Conservation (phyloP, 768 basidiomycete species). For the Hydnomerulius pinastri region DNA sequence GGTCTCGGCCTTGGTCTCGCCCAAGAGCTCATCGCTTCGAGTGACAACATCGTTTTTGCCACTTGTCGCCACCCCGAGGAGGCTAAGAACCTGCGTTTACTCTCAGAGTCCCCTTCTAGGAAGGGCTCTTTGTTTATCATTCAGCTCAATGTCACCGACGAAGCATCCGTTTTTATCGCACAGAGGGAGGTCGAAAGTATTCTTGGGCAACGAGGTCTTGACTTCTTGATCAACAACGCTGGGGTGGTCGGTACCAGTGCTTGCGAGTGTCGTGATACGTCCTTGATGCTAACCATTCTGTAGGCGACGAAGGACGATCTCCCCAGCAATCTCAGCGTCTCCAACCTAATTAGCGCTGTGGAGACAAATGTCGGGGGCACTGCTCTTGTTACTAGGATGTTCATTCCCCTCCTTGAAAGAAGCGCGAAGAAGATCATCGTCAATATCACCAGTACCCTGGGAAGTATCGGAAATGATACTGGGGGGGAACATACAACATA, state of each 20-base stretch:
- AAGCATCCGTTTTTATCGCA: slow-evolving; percentile 24
- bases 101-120: slow-evolving; percentile 8
- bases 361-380: slow-evolving; percentile 36
- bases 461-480: slow-evolving; percentile 33
- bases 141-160: slow-evolving; percentile 29
- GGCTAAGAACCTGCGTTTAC: slow-evolving; percentile 21
- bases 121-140: slow-evolving; percentile 28
- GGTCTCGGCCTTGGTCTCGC: slow-evolving; percentile 33
- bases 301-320: slow-evolving; percentile 26
- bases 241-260: slow-evolving; percentile 27
- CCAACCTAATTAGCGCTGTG: slow-evolving; percentile 21
- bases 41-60: slow-evolving; percentile 30
- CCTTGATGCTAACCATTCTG: neutral
- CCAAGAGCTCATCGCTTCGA: slow-evolving; percentile 21
- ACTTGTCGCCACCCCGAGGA: slow-evolving; percentile 29
- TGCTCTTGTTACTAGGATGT: slow-evolving; percentile 32
- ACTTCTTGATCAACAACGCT: slow-evolving; percentile 41
- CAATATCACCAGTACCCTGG: slow-evolving; percentile 34
- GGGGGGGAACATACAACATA: slow-evolving; percentile 32
- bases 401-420: slow-evolving; percentile 35
- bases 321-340: slow-evolving; percentile 23
- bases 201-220: slow-evolving; percentile 22
- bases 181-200: slow-evolving; percentile 17
- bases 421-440: slow-evolving; percentile 31
- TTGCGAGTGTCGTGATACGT: neutral